Evolutionary conservation across 2,329 filamentous ascomycete genomes (phyloP).

Genomic region (Trichoderma gracile): DNA sequence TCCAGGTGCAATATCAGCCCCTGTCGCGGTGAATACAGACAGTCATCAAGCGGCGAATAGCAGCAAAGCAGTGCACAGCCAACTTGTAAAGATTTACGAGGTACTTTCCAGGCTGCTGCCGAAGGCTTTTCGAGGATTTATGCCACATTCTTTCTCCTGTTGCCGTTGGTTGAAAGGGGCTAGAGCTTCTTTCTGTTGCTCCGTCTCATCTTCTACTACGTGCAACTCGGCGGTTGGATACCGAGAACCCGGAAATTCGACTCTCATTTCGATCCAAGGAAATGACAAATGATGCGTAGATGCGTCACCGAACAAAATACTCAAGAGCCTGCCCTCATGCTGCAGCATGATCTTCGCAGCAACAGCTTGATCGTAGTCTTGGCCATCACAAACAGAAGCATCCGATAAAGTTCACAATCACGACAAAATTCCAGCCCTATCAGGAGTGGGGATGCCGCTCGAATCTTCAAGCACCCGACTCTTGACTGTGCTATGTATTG

Average conservation of each 20-base stretch:
- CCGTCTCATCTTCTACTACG: not conserved
- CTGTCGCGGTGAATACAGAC: not conserved
- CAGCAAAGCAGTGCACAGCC: not conserved
- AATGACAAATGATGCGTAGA: too few species aligned
- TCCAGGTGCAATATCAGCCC: not conserved
- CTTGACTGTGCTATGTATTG: not conserved
- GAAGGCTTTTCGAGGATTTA: not conserved
- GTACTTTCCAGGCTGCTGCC: slow-evolving; percentile 1
- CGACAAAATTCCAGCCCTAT: slow-evolving; percentile 7
- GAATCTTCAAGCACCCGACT: not conserved
- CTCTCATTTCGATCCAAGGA: not conserved
- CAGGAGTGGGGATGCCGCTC: not conserved
- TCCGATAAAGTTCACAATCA: not conserved
- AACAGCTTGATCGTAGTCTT: not conserved
- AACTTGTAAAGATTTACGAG: not conserved
- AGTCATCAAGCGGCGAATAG: not conserved
- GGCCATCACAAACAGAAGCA: not conserved
- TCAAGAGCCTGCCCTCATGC: not conserved
- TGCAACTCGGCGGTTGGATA: slow-evolving; percentile 2
- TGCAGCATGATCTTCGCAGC: not conserved
- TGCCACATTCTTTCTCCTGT: not conserved
- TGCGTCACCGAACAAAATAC: not conserved
- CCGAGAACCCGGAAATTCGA: not conserved
- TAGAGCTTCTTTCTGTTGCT: not conserved
- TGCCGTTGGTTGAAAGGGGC: not conserved